These are phyloP conservation scores for Allantophomopsis lycopodina DNA, from an alignment of 2,329 filamentous ascomycete species.

Conservation along the genomic window DNA sequence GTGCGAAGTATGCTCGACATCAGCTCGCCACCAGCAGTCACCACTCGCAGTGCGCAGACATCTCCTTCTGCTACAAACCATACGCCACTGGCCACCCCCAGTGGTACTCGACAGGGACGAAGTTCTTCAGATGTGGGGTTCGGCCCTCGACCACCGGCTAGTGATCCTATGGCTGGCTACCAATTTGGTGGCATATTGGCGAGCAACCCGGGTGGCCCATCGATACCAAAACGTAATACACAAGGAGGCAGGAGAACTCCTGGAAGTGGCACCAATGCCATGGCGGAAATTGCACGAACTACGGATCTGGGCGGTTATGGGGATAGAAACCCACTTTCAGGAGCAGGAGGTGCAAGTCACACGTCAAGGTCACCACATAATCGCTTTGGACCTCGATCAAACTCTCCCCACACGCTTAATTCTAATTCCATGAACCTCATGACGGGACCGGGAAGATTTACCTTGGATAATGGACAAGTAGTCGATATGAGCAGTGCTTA, in stretches of 20 bases:
- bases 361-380: slow-evolving; percentile 18
- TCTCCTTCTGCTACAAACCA: slow-evolving; percentile 29
- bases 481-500: slow-evolving; percentile 60
- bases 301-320: slow-evolving; percentile 32
- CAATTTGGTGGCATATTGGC: slow-evolving; percentile 47
- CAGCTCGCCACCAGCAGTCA: slow-evolving; percentile 17
- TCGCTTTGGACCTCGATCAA: slow-evolving; percentile 13
- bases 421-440: not conserved
- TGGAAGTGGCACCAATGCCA: slow-evolving; percentile 19
- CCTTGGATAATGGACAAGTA: slow-evolving; percentile 44
- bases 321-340: slow-evolving; percentile 12
- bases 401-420: slow-evolving; percentile 10
- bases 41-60: slow-evolving; percentile 29
- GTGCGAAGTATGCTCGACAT: slow-evolving; percentile 55
- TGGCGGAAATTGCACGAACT: slow-evolving; percentile 40
- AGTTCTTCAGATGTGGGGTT: slow-evolving; percentile 44
- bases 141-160: slow-evolving; percentile 22
- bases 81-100: slow-evolving; percentile 8
- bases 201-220: slow-evolving; percentile 25
- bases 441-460: slow-evolving; percentile 15
- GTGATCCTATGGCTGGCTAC: slow-evolving; percentile 37
- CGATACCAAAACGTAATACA: slow-evolving; percentile 35
- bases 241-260: slow-evolving; percentile 26
- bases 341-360: slow-evolving; percentile 4
- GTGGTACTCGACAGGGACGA: slow-evolving; percentile 15